Conservation (phyloP, 805 yeast species). For the Ogataea glucozyma region DNA sequence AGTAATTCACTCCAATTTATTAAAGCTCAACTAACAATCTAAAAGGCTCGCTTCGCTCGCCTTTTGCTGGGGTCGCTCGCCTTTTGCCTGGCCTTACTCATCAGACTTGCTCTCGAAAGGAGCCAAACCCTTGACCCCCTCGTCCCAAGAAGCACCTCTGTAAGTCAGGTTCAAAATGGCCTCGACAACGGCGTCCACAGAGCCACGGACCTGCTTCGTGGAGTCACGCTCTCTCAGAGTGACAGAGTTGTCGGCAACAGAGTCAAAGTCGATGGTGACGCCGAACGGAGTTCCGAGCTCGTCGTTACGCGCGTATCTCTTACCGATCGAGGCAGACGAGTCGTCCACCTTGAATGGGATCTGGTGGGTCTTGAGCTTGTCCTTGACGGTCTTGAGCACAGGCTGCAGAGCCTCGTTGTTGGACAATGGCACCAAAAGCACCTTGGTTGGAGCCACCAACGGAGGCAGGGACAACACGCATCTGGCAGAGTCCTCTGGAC, state of each 20-base stretch:
- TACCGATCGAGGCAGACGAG: slow-evolving; percentile 96
- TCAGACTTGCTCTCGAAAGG: slow-evolving; percentile 73
- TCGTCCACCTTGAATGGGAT: slow-evolving; percentile 96
- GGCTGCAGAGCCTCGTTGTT: slow-evolving; percentile 80
- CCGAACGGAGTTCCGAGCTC: slow-evolving; percentile 99
- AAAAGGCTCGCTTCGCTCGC: neutral
- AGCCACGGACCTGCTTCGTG: slow-evolving; percentile 94
- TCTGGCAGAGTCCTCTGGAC: slow-evolving; percentile 88
- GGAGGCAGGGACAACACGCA: slow-evolving; percentile 89
- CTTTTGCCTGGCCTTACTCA: slow-evolving; percentile 21
- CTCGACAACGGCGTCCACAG: slow-evolving; percentile 63
- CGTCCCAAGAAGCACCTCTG: slow-evolving; percentile 76
- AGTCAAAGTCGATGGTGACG: slow-evolving; percentile 93
- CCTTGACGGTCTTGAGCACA: slow-evolving; percentile 66
- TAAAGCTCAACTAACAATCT: neutral
- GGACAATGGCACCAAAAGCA: slow-evolving; percentile 90
- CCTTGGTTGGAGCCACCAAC: slow-evolving; percentile 96
- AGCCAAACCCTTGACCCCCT: slow-evolving; percentile 72
- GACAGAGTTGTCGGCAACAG: slow-evolving; percentile 81
- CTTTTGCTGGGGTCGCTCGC: too few relatives aligned
- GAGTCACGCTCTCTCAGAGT: slow-evolving; percentile 97
- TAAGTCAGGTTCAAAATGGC: slow-evolving; percentile 79
- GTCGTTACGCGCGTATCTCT: slow-evolving; percentile 97
- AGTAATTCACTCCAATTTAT: too few relatives aligned
- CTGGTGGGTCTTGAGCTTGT: slow-evolving; percentile 71